A percentile compares a stretch with the other conserved stretches of the same genome.
Conservation (phyloP, 1,139 yeast species). For the Taphrina sp. region DNA sequence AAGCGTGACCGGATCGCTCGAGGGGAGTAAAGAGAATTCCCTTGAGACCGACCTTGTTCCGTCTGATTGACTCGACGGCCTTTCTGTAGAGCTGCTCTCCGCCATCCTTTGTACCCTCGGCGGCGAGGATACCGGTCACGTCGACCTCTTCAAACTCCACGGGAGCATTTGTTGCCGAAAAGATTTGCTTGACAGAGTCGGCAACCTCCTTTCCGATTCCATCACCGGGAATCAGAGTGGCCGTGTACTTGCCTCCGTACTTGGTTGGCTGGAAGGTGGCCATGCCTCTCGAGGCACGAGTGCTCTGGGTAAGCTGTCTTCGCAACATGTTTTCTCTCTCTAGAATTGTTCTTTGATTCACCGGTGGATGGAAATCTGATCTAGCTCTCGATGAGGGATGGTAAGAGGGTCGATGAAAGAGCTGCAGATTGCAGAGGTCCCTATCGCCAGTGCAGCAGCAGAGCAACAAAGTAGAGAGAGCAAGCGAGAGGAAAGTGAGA, state of each 20-base stretch:
- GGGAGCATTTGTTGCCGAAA: constrained; percentile 81
- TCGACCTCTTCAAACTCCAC: constrained; percentile 92
- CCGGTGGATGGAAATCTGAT: too few species aligned
- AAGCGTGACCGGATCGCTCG: constrained; percentile 67
- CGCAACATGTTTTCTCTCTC: too few species aligned
- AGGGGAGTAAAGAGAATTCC: constrained; percentile 93
- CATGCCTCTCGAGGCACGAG: constrained; percentile 47
- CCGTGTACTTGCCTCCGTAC: constrained; percentile 83
- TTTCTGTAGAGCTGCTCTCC: constrained; percentile 58
- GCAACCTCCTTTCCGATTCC: constrained; percentile 98
- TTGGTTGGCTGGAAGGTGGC: constrained; percentile 73
- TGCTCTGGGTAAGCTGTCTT: constrained; percentile 23
- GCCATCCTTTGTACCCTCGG: constrained; percentile 49
- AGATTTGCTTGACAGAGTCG: constrained; percentile 86
- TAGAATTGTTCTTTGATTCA: too few species aligned
- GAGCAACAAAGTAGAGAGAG: too few species aligned
- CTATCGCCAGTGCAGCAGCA: too few species aligned
- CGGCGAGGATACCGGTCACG: constrained; percentile 64
- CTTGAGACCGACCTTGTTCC: constrained; percentile 95
- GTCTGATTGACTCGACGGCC: constrained; percentile 87
- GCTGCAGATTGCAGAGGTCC: too few species aligned
- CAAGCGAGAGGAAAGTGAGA: too few species aligned
- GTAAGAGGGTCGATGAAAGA: too few species aligned
- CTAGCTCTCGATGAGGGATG: too few species aligned
- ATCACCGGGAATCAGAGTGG: constrained; percentile 76